A percentile compares a stretch with the other conserved stretches of the same genome.
These are phyloP conservation scores for Pleurotus salmoneostramineus DNA, from an alignment of 768 basidiomycete genomes.

Conservation along the genomic window DNA sequence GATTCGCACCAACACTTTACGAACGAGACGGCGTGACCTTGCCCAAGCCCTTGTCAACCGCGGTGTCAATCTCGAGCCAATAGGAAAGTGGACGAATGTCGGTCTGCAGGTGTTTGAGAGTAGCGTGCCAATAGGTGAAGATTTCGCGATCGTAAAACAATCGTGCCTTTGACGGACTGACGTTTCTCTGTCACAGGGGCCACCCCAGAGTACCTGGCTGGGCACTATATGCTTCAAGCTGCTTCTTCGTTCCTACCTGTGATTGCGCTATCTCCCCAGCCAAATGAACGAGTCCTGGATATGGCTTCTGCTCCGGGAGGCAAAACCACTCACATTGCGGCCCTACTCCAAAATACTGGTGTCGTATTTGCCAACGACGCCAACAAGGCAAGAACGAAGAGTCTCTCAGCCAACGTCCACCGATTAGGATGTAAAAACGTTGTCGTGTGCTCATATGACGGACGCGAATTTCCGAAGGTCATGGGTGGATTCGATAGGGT, in stretches of 20 bases:
- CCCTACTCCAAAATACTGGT: conserved; percentile 97
- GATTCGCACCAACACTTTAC: conserved; percentile 95
- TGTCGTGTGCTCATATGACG: conserved; percentile 95
- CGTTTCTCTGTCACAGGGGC: conserved; percentile 49
- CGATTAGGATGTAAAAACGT: conserved; percentile 98
- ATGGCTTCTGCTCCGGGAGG: conserved; percentile 99
- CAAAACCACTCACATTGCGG: conserved; percentile 97
- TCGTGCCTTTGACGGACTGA: background rate
- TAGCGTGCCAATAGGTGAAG: conserved; percentile 83
- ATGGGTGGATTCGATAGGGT: conserved; percentile 99
- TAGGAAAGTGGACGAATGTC: conserved; percentile 99
- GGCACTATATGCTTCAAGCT: conserved; percentile 99
- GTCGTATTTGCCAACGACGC: conserved; percentile 96
- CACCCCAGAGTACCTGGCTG: conserved; percentile 97
- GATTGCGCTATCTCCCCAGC: conserved; percentile 90
- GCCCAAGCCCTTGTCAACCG: conserved; percentile 92
- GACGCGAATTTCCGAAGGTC: conserved; percentile 96
- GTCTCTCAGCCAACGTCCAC: conserved; percentile 94
- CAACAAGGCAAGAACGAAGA: conserved; percentile 93
- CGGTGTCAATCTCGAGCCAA: conserved; percentile 95
- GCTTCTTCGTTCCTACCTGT: conserved; percentile 99
- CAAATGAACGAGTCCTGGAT: conserved; percentile 90
- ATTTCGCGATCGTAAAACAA: background rate
- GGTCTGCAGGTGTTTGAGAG: conserved; percentile 99
- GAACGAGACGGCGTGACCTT: conserved; percentile 89